Evolutionary conservation across 805 yeast genomes (phyloP), one percentile per base, ranked within the genome.

Genomic region (Cyberlindnera bimundalis): DNA sequence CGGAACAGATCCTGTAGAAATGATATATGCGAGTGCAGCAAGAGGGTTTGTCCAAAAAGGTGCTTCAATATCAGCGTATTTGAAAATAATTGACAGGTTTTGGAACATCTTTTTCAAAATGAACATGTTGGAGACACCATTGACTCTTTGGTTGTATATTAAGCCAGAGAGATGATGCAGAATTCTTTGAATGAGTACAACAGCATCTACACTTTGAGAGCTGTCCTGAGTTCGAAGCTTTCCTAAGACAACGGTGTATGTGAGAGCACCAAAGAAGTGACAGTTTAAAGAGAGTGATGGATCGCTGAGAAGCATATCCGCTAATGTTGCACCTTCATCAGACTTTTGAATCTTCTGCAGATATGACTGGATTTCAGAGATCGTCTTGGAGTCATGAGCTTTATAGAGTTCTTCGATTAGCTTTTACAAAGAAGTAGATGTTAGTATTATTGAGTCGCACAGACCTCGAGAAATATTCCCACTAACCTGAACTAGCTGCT

Each of bases 261-360:
- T 87, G 42, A 84, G 69, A 0, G 95, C 95, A 0, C 95, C 96
- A 53, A 87, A 81, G 58, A 82, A 87, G 53, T 79, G 77, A 46
- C 80, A 75, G 42, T 74, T 74, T 32, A 64, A 50, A 1, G 75
- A 68, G 3, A 56, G 53, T 2, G 57, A 54, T 3, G 39, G 39
- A 27, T 61, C 58, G 3, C 60, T 46, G 7, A 87, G 62, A 16
- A 87, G 65, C 29, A 61, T 50, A 26, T 72, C 68, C 0, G 90
- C 95, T 18, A 87, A 54, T 2, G 50, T 47, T 64, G 78, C 70
- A 2, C 87, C 91, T 35, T 70, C 53, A 0, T 64, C 59, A 0
- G 81, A 74, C 50, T 66, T 70, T 56, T 87, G 96, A 6, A 79
- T 53, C 4, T 45, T 50, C 50, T 83, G 91, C 7, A 87, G 69